These are phyloP conservation scores for Citrus australasica DNA, from an alignment of 345 rosid species.

Conservation along the genomic window DNA sequence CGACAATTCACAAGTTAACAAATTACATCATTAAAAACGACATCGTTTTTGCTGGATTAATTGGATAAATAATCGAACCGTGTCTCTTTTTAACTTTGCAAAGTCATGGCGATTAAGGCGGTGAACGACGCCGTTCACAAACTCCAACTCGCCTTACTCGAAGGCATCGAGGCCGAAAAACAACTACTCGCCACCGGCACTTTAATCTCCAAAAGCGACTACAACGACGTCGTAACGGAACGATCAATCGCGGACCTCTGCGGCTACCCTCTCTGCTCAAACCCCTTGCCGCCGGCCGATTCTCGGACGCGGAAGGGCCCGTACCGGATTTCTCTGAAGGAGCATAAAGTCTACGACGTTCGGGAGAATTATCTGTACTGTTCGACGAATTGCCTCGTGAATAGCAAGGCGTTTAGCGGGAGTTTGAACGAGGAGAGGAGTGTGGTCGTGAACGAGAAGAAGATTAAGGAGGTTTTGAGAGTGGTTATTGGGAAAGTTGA, in stretches of 20 bases:
- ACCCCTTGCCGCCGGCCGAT: conserved; percentile 45
- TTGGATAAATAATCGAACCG: too few relatives aligned
- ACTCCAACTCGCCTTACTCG: conserved; percentile 63
- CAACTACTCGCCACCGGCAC: conserved; percentile 63
- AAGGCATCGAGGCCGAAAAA: conserved; percentile 47
- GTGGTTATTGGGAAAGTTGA: conserved; percentile 35
- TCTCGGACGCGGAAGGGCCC: conserved; percentile 48
- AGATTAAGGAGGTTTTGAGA: conserved; percentile 43
- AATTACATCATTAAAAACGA: too few relatives aligned
- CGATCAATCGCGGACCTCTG: conserved; percentile 55
- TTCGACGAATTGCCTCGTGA: conserved; percentile 55
- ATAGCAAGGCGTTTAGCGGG: conserved; percentile 48
- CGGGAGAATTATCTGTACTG: conserved; percentile 63
- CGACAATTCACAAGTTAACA: too few relatives aligned
- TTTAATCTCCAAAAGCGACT: conserved; percentile 58
- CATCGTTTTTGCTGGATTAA: too few relatives aligned
- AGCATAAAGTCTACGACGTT: conserved; percentile 66
- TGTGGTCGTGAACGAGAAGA: conserved; percentile 35
- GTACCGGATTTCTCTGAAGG: conserved; percentile 63
- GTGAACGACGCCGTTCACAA: conserved; percentile 55
- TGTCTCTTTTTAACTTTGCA: too few relatives aligned
- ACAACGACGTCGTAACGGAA: conserved; percentile 71
- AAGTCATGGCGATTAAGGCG: conserved; percentile 30
- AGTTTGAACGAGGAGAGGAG: conserved; percentile 56
- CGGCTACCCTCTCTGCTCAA: conserved; percentile 70